phyloP scores from a whole-genome alignment of 75 land plant genomes.

The Cryptomeria japonica region DNA sequence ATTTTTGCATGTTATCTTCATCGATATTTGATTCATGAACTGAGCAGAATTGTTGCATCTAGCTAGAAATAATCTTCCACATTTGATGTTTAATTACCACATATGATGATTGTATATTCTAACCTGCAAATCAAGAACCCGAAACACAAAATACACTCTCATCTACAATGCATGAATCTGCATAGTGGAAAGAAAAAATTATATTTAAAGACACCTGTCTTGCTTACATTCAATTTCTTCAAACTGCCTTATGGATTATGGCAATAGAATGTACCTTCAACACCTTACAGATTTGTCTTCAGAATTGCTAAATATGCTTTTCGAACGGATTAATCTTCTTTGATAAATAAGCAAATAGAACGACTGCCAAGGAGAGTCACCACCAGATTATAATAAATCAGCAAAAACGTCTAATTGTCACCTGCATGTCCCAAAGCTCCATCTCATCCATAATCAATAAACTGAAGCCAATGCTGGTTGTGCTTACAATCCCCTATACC shows the following conservation, averaged over 20 bases:
- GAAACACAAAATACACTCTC: background rate
- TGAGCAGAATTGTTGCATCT: background rate
- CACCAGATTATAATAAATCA: background rate
- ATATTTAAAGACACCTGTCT: background rate
- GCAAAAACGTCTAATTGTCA: background rate
- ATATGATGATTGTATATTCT: background rate
- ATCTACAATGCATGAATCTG: background rate
- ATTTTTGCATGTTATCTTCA: background rate
- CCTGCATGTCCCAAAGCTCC: background rate
- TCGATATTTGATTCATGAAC: background rate
- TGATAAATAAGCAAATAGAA: background rate
- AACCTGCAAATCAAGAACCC: background rate
- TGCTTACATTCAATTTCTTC: background rate
- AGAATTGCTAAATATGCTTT: background rate
- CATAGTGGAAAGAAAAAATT: background rate
- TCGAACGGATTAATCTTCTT: background rate
- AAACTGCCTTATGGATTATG: background rate
- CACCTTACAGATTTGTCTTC: background rate
- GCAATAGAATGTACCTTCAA: background rate
- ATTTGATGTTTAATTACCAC: background rate
- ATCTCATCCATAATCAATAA: background rate
- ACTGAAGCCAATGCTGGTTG: background rate
- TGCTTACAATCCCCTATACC: background rate
- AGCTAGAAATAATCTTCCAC: background rate
- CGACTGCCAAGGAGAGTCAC: background rate